A percentile compares a stretch with the other conserved stretches of the same genome.
Evolutionary conservation across 768 basidiomycete species (phyloP).

Genomic region (Crassisporium funariophilum): DNA sequence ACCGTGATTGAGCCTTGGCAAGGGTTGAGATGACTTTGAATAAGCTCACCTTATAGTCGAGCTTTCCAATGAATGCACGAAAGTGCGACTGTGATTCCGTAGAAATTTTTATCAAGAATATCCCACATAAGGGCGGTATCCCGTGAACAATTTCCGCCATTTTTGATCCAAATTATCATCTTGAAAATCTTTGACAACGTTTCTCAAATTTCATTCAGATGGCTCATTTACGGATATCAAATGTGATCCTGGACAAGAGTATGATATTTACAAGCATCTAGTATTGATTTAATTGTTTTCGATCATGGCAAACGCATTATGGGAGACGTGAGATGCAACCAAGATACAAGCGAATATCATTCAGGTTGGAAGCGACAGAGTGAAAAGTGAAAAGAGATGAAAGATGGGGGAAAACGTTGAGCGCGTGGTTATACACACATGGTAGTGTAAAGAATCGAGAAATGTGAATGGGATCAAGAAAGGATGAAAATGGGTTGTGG

Average conservation of each 20-base stretch:
- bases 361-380: conserved; percentile 6
- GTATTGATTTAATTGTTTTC: background rate
- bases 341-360: conserved; percentile 27
- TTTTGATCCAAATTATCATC: no score
- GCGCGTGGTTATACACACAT: conserved; percentile 2
- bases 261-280: conserved; percentile 3
- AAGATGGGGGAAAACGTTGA: conserved; percentile 7
- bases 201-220: no score
- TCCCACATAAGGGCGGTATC: no score
- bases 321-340: conserved; percentile 13
- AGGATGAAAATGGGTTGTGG: conserved; percentile 10
- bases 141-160: no score
- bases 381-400: conserved; percentile 9
- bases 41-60: no score
- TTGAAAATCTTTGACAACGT: no score
- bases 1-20: no score
- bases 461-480: conserved; percentile 18
- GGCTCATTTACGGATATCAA: background rate
- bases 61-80: no score
- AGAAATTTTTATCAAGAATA: no score
- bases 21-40: no score
- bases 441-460: conserved; percentile 13
- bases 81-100: no score
- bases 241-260: background rate
- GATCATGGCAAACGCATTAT: background rate